A percentile compares a stretch with the other conserved stretches of the same genome.
These are phyloP conservation scores for Rauvolfia tetraphylla DNA, from an alignment of 257 asterid species.

Conservation along the genomic window DNA sequence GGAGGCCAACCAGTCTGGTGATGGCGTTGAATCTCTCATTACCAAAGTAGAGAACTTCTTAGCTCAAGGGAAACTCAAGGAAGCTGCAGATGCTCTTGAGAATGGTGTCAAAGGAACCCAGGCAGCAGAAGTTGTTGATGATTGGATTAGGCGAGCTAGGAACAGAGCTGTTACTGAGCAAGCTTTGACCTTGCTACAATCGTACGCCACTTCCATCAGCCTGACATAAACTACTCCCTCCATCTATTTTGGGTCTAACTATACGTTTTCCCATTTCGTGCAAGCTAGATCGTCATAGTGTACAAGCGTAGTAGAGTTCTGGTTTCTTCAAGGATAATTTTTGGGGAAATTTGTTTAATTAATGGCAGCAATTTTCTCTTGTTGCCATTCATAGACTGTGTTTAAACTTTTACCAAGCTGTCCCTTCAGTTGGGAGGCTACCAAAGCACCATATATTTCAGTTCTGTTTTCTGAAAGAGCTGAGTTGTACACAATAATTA, in stretches of 20 bases:
- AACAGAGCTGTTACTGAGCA: slow-evolving; percentile 79
- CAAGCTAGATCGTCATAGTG: not conserved
- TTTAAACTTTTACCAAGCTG: not conserved
- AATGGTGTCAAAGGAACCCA: slow-evolving; percentile 72
- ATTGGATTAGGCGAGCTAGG: slow-evolving; percentile 74
- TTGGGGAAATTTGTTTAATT: not conserved
- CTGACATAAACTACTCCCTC: slow-evolving; percentile 32
- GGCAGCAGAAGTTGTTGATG: slow-evolving; percentile 66
- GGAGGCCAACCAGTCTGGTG: slow-evolving; percentile 75
- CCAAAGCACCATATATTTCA: not conserved
- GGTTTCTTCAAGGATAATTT: not conserved
- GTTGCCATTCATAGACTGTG: not conserved
- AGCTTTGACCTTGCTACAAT: slow-evolving; percentile 69
- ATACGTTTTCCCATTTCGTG: not conserved
- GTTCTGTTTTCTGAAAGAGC: not conserved
- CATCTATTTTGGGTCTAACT: not conserved
- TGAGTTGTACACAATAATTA: slow-evolving; percentile 8
- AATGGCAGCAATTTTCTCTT: not conserved
- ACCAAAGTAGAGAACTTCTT: slow-evolving; percentile 66
- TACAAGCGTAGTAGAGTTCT: not conserved
- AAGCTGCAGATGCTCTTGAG: slow-evolving; percentile 89
- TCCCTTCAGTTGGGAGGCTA: not conserved
- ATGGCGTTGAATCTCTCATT: slow-evolving; percentile 83
- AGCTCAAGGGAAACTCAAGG: slow-evolving; percentile 71
- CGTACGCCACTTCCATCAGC: slow-evolving; percentile 75